Base-by-base conservation (phyloP, 2,329 filamentous ascomycete species). In the Colletotrichum karsti region DNA sequence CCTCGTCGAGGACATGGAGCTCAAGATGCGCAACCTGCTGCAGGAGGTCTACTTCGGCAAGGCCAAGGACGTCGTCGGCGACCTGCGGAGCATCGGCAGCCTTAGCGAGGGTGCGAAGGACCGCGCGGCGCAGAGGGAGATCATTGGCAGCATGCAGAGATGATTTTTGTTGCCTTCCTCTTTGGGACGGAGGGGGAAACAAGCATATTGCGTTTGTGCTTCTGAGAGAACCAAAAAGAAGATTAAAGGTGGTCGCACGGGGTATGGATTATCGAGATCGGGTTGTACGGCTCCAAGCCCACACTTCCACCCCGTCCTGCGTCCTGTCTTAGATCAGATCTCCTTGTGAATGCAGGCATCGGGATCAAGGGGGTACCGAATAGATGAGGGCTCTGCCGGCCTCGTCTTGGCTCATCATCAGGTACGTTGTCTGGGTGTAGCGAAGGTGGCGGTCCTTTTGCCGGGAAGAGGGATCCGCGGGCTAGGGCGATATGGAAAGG, bases 41-140 rank as follows among this genome's bases (percentile, higher is more conserved):
- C 95, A 99, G 85, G 96, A 99, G 82, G 96, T 99, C 55, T 99
- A 99, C 84, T 99, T 99, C 82, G 96, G 96, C 78, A 99, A 99
- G 86, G 95, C 96, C 62, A 98, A 97, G 88, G 96, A 99, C 81
- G 94, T 99, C 3, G 95, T 99, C 4, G 96, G 95, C 62, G 95
- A 99, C 79, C 82, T 99, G 81, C 88, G 96, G 79, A 98, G 95
- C 81, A 88, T 97, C 71, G 90, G 90, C 57, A 91, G 92, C 70
- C 82, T 98, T 79, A 97, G 93, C 72, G 94, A 97, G 81, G 90
- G 91, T 41, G 94, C 93, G 77, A 89, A 88, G 76, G 95, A 98
- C 72, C 88, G 93, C 70, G 93, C 94, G 74, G 91, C 93, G 65
- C 96, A 98, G 80, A 87, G 91, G 75, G 95, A 98, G 82, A 91